Evolutionary conservation across 208 protist species (phyloP).

Genomic region (Trichomonas vaginalis): DNA sequence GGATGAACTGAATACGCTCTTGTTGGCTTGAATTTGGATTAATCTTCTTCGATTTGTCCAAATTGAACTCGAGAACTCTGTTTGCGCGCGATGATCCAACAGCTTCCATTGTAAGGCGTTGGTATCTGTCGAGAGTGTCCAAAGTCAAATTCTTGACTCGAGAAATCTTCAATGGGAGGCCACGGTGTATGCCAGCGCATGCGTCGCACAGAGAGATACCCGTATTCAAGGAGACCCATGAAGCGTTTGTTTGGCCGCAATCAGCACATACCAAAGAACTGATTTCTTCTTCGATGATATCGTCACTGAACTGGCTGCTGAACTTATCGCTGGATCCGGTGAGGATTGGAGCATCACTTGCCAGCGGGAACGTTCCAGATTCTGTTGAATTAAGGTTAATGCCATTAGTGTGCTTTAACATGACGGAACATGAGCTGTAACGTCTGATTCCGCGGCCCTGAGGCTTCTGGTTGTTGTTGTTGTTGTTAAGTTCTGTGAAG

Average conservation of each 20-base stretch:
- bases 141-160: constrained; percentile 31
- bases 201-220: constrained; percentile 37
- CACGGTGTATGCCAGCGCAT: constrained; percentile 35
- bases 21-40: not conserved
- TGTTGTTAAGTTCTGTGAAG: not conserved
- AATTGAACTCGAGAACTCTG: not conserved
- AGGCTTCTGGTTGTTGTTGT: not conserved
- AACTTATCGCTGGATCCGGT: not conserved
- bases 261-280: constrained; percentile 21
- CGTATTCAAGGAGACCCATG: constrained; percentile 39
- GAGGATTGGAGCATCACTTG: not conserved
- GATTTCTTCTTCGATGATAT: not conserved
- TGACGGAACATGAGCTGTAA: not conserved
- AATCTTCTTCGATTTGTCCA: not conserved
- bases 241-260: constrained; percentile 23
- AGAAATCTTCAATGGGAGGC: constrained; percentile 31
- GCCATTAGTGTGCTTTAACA: not conserved
- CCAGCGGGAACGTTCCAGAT: not conserved
- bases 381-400: no score
- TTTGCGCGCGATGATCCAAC: not conserved
- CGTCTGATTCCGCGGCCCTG: not conserved
- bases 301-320: not conserved
- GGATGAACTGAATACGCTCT: not conserved
- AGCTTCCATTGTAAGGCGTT: not conserved
- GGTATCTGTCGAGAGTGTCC: constrained; percentile 24